phyloP scores from a whole-genome alignment of 352 stramenopile genomes.

The Phytophthora tentaculata region DNA sequence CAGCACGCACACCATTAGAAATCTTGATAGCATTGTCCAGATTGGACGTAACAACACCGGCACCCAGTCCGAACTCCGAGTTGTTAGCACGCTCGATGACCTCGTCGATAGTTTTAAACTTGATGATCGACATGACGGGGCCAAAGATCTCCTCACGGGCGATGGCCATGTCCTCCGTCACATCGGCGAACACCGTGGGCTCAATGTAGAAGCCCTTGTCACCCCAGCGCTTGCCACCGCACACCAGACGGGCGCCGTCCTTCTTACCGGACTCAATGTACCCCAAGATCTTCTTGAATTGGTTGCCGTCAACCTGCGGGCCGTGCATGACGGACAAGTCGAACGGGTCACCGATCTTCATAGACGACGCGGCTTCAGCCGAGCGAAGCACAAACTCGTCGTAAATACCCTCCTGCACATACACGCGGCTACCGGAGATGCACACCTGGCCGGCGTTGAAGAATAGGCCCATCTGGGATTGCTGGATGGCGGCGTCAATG shows the following conservation, averaged over 20 bases:
- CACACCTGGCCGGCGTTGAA: constrained; percentile 90
- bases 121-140: constrained; percentile 88
- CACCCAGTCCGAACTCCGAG: constrained; percentile 86
- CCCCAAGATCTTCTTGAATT: constrained; percentile 84
- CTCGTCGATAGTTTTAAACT: constrained; percentile 91
- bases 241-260: constrained; percentile 82
- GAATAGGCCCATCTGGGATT: constrained; percentile 70
- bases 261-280: constrained; percentile 76
- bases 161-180: constrained; percentile 85
- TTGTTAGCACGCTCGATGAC: constrained; percentile 90
- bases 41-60: constrained; percentile 89
- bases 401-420: constrained; percentile 88
- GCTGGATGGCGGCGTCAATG: constrained; percentile 56
- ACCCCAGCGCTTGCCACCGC: constrained; percentile 75
- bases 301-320: constrained; percentile 61
- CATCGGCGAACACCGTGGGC: constrained; percentile 91
- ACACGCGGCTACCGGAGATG: constrained; percentile 80
- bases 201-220: constrained; percentile 89
- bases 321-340: constrained; percentile 41
- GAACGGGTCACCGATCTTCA: constrained; percentile 63
- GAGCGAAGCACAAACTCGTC: constrained; percentile 84
- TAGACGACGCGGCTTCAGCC: constrained; percentile 53
- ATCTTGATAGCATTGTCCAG: constrained; percentile 86
- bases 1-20: constrained; percentile 83
- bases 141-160: constrained; percentile 93